A percentile compares a stretch with the other conserved stretches of the same genome.
Conservation (phyloP, 306 rosid genomes). For the Inga laurina region DNA sequence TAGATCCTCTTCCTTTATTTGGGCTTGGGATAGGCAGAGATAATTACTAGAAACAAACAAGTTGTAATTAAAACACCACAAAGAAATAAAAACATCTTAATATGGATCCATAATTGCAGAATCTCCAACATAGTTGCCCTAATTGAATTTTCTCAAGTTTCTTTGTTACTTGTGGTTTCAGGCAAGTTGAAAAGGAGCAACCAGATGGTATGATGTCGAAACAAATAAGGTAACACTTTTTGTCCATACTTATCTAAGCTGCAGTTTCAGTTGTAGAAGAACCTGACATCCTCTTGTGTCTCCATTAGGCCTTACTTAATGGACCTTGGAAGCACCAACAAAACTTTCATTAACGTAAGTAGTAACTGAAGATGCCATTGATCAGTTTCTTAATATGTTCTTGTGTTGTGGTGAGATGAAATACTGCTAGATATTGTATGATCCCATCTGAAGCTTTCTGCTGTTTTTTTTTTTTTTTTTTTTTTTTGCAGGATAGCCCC, state of each 20-base stretch:
- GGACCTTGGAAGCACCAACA: constrained; percentile 99
- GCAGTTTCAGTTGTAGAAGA: constrained; percentile 18
- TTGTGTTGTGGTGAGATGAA: constrained; percentile 15
- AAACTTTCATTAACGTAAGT: constrained; percentile 90
- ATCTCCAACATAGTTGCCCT: background rate
- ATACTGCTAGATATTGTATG: constrained; percentile 13
- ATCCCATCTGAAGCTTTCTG: constrained; percentile 22
- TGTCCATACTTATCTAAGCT: constrained; percentile 1
- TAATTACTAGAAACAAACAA: background rate
- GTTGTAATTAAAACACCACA: background rate
- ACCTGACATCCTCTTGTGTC: constrained; percentile 35
- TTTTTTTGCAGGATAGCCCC: constrained; percentile 67
- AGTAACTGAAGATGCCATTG: constrained; percentile 20
- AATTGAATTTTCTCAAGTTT: constrained; percentile 14
- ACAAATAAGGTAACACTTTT: constrained; percentile 60
- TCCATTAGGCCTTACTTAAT: constrained; percentile 80
- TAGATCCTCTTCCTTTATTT: background rate
- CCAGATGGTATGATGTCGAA: constrained; percentile 68
- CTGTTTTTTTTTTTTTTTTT: constrained; percentile 26
- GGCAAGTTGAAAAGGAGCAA: constrained; percentile 88
- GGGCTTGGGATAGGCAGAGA: background rate
- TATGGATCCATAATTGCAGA: background rate
- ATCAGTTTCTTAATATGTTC: background rate
- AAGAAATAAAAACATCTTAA: background rate
- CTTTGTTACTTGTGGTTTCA: constrained; percentile 31